A percentile compares a stretch with the other conserved stretches of the same genome.
phyloP scores from a whole-genome alignment of 2,329 filamentous ascomycete species.

The Escovopsis weberi region DNA sequence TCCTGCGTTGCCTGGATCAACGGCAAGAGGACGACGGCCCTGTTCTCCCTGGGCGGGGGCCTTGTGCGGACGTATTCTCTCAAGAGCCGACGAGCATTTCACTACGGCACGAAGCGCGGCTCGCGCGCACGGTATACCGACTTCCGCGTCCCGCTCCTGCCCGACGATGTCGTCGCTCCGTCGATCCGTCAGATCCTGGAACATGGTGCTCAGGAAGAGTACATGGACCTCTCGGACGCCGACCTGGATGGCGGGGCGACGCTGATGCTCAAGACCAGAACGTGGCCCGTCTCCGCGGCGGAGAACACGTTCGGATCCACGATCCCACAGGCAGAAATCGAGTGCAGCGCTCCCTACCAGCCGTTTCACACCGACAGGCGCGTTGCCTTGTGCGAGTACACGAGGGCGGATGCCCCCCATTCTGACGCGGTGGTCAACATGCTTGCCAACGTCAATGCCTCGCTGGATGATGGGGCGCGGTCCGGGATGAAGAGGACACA shows the following conservation, averaged over 20 bases:
- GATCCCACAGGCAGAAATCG: slow-evolving; percentile 72
- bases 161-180: slow-evolving; percentile 43
- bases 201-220: slow-evolving; percentile 36
- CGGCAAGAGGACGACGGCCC: slow-evolving; percentile 43
- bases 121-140: slow-evolving; percentile 49
- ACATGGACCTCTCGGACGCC: slow-evolving; percentile 37
- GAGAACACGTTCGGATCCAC: slow-evolving; percentile 42
- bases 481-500: slow-evolving; percentile 23
- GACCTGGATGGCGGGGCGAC: slow-evolving; percentile 41
- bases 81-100: slow-evolving; percentile 39
- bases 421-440: slow-evolving; percentile 24
- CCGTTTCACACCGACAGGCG: slow-evolving; percentile 88
- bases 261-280: slow-evolving; percentile 31
- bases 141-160: slow-evolving; percentile 48
- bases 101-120: slow-evolving; percentile 36
- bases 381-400: slow-evolving; percentile 61
- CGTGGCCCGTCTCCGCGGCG: slow-evolving; percentile 17
- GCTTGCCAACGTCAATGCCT: slow-evolving; percentile 26
- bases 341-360: slow-evolving; percentile 89
- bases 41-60: slow-evolving; percentile 53
- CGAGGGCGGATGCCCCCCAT: slow-evolving; percentile 17
- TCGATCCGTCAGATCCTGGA: slow-evolving; percentile 39
- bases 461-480: slow-evolving; percentile 23
- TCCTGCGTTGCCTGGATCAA: slow-evolving; percentile 53
- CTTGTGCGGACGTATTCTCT: slow-evolving; percentile 51